Base-by-base conservation (phyloP, 208 protist genomes). In the Trypanosoma caninum region DNA sequence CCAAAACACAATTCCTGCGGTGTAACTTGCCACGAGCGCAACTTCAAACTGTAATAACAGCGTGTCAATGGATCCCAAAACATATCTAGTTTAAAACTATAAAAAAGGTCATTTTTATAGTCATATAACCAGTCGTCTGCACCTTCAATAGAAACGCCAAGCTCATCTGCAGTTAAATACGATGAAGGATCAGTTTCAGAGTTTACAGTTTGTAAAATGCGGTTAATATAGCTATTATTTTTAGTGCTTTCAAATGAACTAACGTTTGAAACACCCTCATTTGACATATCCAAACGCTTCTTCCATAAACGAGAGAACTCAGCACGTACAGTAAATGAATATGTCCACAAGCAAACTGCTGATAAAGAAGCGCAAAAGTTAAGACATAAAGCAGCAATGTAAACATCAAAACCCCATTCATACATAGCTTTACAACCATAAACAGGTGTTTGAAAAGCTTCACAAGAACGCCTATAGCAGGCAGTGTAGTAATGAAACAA, bases 61-160 rank as follows among this genome's bases (percentile, higher is more conserved):
- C 41, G 41, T 33, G 76, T 86, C 30, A 87, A 59, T 14, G 87
- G 87, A 42, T 94, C 87, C 76, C 78, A 94, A 68, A 94, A 94
- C 72, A 77, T 79, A 61, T 91, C 73, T 0, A 76, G 54, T 11
- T 73, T 50, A 47, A 89, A 91, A 25, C 74, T 82, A 62, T 91
- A 94, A 57, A 86, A 94, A 69, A 91, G 80, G 59, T 94, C 87
- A 65, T 79, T 91, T 31, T 62, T 69, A 44, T 87, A 75, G 40
- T 90, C 83, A 65, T 94, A 94, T 11, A 94, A 68, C 87, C 87
- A 94, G 59, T 94, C 83, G 13, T 69, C 52, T 8, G 87, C 83
- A 28, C 84, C 84, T 3, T 64, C 57, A 55, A 94, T 94, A 28
- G 18, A 52, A 18, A 89, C 74, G n/a, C 79, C 78, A 7, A 94